Evolutionary conservation across 2,329 filamentous ascomycete genomes (phyloP), one percentile per base, ranked within the genome.

Genomic region (Colletotrichum costaricense): DNA sequence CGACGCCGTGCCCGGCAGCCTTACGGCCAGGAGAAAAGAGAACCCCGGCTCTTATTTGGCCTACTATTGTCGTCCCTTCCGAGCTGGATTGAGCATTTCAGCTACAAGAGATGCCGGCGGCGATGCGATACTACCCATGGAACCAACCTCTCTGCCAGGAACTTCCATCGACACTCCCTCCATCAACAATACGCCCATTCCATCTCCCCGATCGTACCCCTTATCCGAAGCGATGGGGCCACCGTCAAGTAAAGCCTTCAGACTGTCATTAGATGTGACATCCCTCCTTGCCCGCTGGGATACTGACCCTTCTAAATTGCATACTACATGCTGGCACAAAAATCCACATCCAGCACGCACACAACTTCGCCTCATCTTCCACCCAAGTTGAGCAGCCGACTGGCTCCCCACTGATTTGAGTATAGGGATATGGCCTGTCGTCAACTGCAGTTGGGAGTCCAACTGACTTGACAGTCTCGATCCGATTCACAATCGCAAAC

Each of bases 231-330:
- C 67, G 26, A 66, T 52, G 33, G 56, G 52, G 54, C 35, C 49
- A 57, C 67, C 60, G 42, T 60, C 54, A 26, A 69, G 33, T 55
- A 46, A 52, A 64, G 38, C n/a, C 56, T 65, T 28, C 60, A 56
- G 60, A 60, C 56, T 52, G 33, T 57, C 67, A 49, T 16, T 60
- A 42, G 24, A 22, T 28, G 22, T 62, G 35, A 22, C 35, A 71
- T 57, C 49, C 62, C 60, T 71, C 49, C 62, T 33, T 26, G 16
- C 46, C 11, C 22, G 16, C 67, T 38, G 49, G 71, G 71, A 73
- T 73, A 42, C 28, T 28, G 59, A 24, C 66, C 55, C 59, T 60
- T 69, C 14, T 22, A n/a, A 65, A 28, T 28, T 54, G 49, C 60
- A 54, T 30, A n/a, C 46, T 52, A 30, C 24, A 38, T 42, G 33